phyloP scores from a whole-genome alignment of 495 filamentous ascomycete genomes.

The Lophium mytilinum region DNA sequence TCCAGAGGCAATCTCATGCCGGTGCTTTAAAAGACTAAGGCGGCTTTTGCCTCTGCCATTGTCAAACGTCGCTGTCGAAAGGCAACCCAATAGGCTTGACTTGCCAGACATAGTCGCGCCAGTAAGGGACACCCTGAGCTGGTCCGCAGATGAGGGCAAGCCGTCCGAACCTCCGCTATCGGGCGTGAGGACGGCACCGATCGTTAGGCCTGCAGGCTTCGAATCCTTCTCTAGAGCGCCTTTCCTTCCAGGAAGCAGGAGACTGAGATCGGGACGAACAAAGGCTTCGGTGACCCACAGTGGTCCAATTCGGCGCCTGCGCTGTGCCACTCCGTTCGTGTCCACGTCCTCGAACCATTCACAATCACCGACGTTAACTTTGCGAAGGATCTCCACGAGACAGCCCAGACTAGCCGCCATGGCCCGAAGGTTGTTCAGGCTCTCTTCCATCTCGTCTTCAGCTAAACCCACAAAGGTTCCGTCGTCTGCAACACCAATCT shows the following conservation, averaged over 20 bases:
- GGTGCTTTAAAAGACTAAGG: slow-evolving; percentile 79
- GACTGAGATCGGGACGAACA: slow-evolving; percentile 45
- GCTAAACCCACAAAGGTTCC: slow-evolving; percentile 86
- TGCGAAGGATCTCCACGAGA: slow-evolving; percentile 71
- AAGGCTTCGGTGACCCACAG: slow-evolving; percentile 88
- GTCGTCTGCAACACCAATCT: slow-evolving; percentile 94
- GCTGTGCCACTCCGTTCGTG: slow-evolving; percentile 20
- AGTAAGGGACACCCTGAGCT: slow-evolving; percentile 84
- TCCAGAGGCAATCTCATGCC: slow-evolving; percentile 87
- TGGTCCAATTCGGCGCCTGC: slow-evolving; percentile 39
- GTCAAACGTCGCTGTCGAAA: slow-evolving; percentile 80
- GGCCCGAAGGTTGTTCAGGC: slow-evolving; percentile 66
- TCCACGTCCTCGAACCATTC: slow-evolving; percentile 56
- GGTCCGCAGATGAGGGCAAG: slow-evolving; percentile 43
- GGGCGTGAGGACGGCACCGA: neutral
- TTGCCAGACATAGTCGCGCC: slow-evolving; percentile 92
- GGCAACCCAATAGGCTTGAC: slow-evolving; percentile 78
- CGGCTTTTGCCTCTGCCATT: slow-evolving; percentile 87
- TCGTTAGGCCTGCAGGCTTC: neutral
- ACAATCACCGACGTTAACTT: slow-evolving; percentile 78
- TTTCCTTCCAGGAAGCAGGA: neutral
- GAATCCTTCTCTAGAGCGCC: slow-evolving; percentile 1
- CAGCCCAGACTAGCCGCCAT: slow-evolving; percentile 94
- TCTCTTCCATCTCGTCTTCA: slow-evolving; percentile 85
- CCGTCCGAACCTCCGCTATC: neutral